phyloP scores from a whole-genome alignment of 2,329 filamentous ascomycete genomes.

The Sporothrix curviconia region DNA sequence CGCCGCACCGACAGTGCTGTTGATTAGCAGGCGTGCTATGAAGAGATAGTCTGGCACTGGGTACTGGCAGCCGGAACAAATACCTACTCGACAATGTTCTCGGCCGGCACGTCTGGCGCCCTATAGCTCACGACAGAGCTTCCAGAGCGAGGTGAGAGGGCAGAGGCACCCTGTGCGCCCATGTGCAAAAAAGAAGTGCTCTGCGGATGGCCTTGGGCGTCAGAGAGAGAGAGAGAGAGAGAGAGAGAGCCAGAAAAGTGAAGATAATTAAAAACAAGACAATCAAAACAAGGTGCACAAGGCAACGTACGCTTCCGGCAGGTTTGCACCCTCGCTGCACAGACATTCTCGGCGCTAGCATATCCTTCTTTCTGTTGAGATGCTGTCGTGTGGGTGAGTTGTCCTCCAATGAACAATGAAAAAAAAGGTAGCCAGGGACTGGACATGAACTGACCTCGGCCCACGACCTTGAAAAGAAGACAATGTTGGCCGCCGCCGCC shows the following conservation, averaged over 20 bases:
- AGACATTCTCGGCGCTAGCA: not conserved
- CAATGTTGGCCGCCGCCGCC: constrained; percentile 57
- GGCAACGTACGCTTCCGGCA: not conserved
- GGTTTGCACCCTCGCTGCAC: not conserved
- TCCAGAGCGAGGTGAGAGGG: constrained; percentile 32
- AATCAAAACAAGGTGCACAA: not conserved
- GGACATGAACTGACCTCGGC: constrained; percentile 37
- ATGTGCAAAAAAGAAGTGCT: constrained; percentile 37
- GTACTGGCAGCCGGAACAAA: not conserved
- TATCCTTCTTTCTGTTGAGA: constrained; percentile 27
- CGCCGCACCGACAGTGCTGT: constrained; percentile 66
- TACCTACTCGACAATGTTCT: constrained; percentile 55
- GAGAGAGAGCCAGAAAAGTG: no score
- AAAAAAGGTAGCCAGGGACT: no score
- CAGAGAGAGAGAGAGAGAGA: no score
- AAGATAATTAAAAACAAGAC: not conserved
- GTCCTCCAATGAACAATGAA: not conserved
- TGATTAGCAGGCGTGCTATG: not conserved
- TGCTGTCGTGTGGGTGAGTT: not conserved
- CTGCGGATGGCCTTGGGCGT: constrained; percentile 23
- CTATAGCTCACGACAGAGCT: constrained; percentile 34
- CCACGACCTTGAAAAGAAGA: constrained; percentile 70
- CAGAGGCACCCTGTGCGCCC: constrained; percentile 40
- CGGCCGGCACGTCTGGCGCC: constrained; percentile 33
- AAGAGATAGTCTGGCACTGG: no score